These are phyloP conservation scores for Perilla frutescens DNA, from an alignment of 257 asterid genomes.

Conservation along the genomic window DNA sequence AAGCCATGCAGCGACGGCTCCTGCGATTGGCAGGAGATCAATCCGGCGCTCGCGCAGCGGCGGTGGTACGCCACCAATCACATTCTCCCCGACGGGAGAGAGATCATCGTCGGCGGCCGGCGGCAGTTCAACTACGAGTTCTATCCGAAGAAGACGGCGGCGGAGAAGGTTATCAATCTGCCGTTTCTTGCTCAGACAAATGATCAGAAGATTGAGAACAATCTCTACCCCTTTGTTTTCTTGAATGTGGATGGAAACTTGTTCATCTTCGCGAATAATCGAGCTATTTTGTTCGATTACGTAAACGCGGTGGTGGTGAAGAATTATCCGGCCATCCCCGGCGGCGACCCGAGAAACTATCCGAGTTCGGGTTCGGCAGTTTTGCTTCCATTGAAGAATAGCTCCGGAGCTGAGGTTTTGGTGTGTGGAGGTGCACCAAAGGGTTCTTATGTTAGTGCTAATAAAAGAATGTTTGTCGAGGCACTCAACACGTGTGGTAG, in stretches of 20 bases:
- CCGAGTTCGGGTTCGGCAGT: conserved; percentile 65
- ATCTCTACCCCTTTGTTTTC: conserved; percentile 61
- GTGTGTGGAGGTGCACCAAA: conserved; percentile 59
- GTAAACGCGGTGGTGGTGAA: conserved; percentile 33
- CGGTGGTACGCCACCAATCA: conserved; percentile 62
- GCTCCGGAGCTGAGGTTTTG: conserved; percentile 38
- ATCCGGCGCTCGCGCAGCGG: conserved; percentile 30
- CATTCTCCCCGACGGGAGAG: conserved; percentile 47
- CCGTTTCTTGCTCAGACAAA: conserved; percentile 46
- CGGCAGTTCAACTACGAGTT: conserved; percentile 53
- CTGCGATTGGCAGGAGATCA: conserved; percentile 61
- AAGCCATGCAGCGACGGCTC: conserved; percentile 40
- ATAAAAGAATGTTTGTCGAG: conserved; percentile 31
- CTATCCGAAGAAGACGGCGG: conserved; percentile 38
- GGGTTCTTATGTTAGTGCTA: conserved; percentile 39
- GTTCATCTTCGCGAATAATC: conserved; percentile 57
- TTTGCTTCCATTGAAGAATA: conserved; percentile 51
- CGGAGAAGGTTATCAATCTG: conserved; percentile 19
- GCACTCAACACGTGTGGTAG: conserved; percentile 56
- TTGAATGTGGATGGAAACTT: conserved; percentile 56
- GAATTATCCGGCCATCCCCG: conserved; percentile 49
- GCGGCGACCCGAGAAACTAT: conserved; percentile 58
- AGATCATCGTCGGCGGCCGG: conserved; percentile 50
- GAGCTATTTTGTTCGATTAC: conserved; percentile 50
- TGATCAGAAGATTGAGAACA: conserved; percentile 48